phyloP scores from a whole-genome alignment of 306 rosid species.

The Ormosia semicastrata region DNA sequence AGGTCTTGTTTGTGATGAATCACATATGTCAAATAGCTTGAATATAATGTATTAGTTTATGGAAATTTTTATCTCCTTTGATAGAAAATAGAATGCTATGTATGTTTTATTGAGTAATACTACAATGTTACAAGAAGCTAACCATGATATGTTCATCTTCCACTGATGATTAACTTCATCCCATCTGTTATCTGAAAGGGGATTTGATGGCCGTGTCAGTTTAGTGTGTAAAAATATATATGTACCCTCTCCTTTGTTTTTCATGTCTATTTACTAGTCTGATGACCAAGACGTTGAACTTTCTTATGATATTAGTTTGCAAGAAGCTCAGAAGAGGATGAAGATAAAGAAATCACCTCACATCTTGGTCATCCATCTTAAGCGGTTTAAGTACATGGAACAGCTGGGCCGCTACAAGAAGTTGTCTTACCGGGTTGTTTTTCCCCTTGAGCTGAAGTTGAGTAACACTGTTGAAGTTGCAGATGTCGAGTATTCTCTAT shows the following conservation, averaged over 20 bases:
- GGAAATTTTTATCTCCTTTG: background rate
- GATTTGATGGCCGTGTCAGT: background rate
- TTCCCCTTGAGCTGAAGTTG: constrained; percentile 95
- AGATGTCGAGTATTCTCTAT: constrained; percentile 85
- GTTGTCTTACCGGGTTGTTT: constrained; percentile 91
- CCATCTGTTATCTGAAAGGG: background rate
- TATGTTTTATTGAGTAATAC: constrained; percentile 1
- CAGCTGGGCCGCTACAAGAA: constrained; percentile 96
- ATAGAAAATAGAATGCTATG: background rate
- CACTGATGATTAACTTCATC: background rate
- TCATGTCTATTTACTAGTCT: background rate
- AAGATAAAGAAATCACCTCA: constrained; percentile 97
- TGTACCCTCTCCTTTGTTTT: background rate
- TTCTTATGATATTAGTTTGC: constrained; percentile 68
- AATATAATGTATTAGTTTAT: background rate
- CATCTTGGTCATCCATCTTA: constrained; percentile 91
- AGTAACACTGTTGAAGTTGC: constrained; percentile 90
- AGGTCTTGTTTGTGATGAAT: background rate
- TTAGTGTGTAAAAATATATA: background rate
- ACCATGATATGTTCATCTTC: background rate
- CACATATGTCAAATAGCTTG: background rate
- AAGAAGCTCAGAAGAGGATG: constrained; percentile 99
- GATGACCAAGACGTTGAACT: constrained; percentile 12
- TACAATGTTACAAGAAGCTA: background rate
- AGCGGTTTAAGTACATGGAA: constrained; percentile 98